Percentiles rank a stretch among this genome's conserved stretches.
Conservation (phyloP, 2,329 filamentous ascomycete species). For the Aspergillus versicolor region DNA sequence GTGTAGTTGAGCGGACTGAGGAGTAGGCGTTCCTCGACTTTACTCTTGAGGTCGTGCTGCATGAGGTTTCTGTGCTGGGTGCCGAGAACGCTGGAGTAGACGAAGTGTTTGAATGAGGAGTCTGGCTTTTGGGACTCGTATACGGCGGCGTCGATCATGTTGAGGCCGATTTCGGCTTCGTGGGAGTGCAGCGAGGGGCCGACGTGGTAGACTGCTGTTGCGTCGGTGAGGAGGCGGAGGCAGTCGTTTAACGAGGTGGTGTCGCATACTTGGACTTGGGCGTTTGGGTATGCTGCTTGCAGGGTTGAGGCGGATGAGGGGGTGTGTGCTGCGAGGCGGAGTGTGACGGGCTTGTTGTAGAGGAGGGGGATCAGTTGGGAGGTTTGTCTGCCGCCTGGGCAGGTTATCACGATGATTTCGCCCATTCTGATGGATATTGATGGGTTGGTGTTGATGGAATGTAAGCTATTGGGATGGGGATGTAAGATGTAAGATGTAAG, state of each 20-base stretch:
- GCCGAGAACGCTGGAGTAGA: not conserved
- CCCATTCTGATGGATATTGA: not conserved
- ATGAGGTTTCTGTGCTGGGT: not conserved
- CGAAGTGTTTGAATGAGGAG: not conserved
- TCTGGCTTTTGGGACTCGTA: not conserved
- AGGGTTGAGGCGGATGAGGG: not conserved
- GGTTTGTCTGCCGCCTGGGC: not conserved
- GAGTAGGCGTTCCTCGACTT: not conserved
- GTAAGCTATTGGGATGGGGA: too few relatives aligned
- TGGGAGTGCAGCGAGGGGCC: not conserved
- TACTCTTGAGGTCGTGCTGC: not conserved
- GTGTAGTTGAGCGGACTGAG: not conserved
- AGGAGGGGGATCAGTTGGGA: not conserved
- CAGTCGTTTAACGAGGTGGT: not conserved
- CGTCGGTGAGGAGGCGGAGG: not conserved
- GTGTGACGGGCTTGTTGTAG: not conserved
- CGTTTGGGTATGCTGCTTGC: not conserved
- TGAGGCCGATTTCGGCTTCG: not conserved
- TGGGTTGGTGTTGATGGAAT: too few relatives aligned
- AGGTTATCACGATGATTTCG: not conserved
- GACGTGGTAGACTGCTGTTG: not conserved
- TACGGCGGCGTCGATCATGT: not conserved
- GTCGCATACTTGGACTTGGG: not conserved
- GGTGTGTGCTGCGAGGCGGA: not conserved
- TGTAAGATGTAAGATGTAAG: too few relatives aligned